These are phyloP conservation scores for Athelia sp. DNA, from an alignment of 1,284 basidiomycete species.

Conservation along the genomic window DNA sequence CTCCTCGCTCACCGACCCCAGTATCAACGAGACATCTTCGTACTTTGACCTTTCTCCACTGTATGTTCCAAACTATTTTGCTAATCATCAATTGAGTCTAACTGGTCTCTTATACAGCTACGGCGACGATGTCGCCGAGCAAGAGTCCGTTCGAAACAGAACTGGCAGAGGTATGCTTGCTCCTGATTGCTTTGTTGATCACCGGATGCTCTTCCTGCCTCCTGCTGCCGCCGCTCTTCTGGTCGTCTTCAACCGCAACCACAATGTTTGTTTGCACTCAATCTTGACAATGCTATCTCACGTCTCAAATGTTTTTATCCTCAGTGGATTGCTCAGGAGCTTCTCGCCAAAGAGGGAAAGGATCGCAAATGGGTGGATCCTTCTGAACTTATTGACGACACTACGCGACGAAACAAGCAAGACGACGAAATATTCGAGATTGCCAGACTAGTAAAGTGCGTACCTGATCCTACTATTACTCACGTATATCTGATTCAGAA, in stretches of 20 bases:
- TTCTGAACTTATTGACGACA: slow-evolving; percentile 21
- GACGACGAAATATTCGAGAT: slow-evolving; percentile 56
- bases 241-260: slow-evolving; percentile 45
- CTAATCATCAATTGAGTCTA: too few species aligned
- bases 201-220: slow-evolving; percentile 48
- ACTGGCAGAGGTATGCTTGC: slow-evolving; percentile 33
- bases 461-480: not conserved
- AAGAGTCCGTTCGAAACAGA: slow-evolving; percentile 37
- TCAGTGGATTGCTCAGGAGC: slow-evolving; percentile 45
- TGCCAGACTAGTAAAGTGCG: slow-evolving; percentile 44
- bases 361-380: slow-evolving; percentile 8
- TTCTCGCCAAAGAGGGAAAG: slow-evolving; percentile 45
- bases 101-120: not conserved
- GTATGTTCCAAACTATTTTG: too few species aligned
- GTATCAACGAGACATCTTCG: slow-evolving; percentile 50
- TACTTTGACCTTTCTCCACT: too few species aligned
- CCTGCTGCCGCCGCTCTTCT: slow-evolving; percentile 44
- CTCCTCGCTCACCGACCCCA: slow-evolving; percentile 29
- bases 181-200: slow-evolving; percentile 39
- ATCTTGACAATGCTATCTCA: not conserved
- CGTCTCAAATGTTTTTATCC: not conserved
- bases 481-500: not conserved
- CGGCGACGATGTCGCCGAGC: slow-evolving; percentile 24
- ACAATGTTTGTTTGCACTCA: slow-evolving; percentile 32
- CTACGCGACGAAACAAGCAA: slow-evolving; percentile 22